Evolutionary conservation across 805 yeast species (phyloP), one percentile per base, ranked within the genome.

Genomic region (Lipomyces orientalis): DNA sequence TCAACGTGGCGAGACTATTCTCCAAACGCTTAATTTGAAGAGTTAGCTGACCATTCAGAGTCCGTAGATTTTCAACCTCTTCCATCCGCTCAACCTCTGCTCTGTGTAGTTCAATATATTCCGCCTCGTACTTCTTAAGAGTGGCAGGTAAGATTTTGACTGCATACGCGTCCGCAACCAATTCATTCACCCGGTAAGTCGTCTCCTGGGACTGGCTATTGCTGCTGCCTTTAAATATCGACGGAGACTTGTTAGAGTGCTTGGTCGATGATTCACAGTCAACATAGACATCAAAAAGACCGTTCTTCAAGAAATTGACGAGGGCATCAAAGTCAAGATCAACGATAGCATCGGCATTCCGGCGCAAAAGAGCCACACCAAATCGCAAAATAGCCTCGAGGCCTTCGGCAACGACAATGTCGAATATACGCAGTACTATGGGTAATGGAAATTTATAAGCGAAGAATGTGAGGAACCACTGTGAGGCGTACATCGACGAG

Each of bases 401-500:
- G 52, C 99, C 99, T 80, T 95, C 97, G 7, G 96, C 89, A 62
- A 95, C 87, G 7, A 95, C 87, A 68, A 91, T 85, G 79, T 95
- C 99, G 77, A 86, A 91, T 54, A 95, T 91, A 69, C 98, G 83
- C 71, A 92, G 80, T 31, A 95, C 98, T 76, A 94, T 89, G 65
- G 88, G 90, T 61, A 93, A 81, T 16, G 99, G 98, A 77, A 95
- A 94, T 76, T 92, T 92, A 81, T 95, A 95, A 6, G 97, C 97
- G 79, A 95, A 95, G 71, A 95, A 84, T 0, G 98, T 95, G 73
- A 95, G 83, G 75, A 95, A 94, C 99, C 99, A 95, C 79, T 95
- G 98, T 1, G 97, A 88, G 0, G 98, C 98, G 81, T 91, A 95
- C 98, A 94, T 94, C 29, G 97, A 89, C 2, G 97, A 90, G 68